These are phyloP conservation scores for Trypanosoma platydactyli DNA, from an alignment of 208 protist species.

Conservation along the genomic window DNA sequence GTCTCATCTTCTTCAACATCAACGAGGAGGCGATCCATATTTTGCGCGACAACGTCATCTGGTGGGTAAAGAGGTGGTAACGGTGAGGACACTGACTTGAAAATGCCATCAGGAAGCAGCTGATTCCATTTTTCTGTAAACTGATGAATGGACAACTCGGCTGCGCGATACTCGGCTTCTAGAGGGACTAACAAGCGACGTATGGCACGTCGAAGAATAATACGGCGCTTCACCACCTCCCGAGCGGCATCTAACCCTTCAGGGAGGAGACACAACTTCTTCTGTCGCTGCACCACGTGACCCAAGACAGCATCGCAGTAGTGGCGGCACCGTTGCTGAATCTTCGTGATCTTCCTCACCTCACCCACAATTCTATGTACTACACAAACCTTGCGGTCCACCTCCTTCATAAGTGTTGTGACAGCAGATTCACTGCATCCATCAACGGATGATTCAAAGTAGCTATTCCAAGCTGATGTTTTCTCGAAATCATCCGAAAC, in stretches of 20 bases:
- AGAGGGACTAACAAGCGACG: slow-evolving; percentile 27
- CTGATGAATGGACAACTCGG: slow-evolving; percentile 12
- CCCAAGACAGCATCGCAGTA: slow-evolving; percentile 19
- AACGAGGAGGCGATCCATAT: slow-evolving; percentile 26
- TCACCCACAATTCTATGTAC: slow-evolving; percentile 16
- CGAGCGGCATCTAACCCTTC: slow-evolving; percentile 25
- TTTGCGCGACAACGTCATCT: slow-evolving; percentile 24
- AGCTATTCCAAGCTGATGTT: slow-evolving; percentile 16
- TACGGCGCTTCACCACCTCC: slow-evolving; percentile 25
- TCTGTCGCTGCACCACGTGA: slow-evolving; percentile 28
- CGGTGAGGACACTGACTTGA: slow-evolving; percentile 15
- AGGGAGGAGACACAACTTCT: slow-evolving; percentile 22
- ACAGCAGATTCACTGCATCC: slow-evolving; percentile 3
- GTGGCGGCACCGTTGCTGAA: slow-evolving; percentile 9
- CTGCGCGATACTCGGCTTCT: slow-evolving; percentile 9
- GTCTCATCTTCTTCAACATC: slow-evolving; percentile 32
- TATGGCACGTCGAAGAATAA: slow-evolving; percentile 29
- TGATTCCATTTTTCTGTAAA: slow-evolving; percentile 27
- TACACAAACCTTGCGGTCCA: slow-evolving; percentile 19
- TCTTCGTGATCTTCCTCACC: slow-evolving; percentile 11
- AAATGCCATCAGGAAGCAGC: slow-evolving; percentile 22
- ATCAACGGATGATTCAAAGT: neutral
- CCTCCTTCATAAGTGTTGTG: slow-evolving; percentile 24
- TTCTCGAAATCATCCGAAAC: slow-evolving; percentile 7
- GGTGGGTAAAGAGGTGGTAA: slow-evolving; percentile 25